Evolutionary conservation across 1,284 basidiomycete genomes (phyloP), one percentile per base, ranked within the genome.

Genomic region (Cryptococcus sp.): DNA sequence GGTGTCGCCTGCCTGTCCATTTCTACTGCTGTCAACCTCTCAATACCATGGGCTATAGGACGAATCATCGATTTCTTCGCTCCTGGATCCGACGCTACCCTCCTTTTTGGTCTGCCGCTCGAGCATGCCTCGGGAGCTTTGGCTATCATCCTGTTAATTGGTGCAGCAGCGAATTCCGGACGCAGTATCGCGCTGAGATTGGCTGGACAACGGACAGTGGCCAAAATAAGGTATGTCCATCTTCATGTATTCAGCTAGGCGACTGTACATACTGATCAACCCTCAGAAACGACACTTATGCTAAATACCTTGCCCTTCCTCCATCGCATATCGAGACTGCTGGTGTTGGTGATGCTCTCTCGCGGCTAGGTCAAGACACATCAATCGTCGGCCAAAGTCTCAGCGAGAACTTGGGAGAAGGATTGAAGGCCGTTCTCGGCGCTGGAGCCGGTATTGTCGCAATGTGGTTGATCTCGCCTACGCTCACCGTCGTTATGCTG

Each of bases 1-100:
- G 75, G 75, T 43, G 66, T 75, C 2, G 45, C 57, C 15, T 74
- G 67, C 58, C 64, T 77, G 8, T 61, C 65, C 19, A 53, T 77
- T 22, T 74, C 72, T 2, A 77, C 75, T 4, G 73, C 65, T 52
- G 72, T 75, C 44, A 72, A 70, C 26, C 63, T 76, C 11, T 65
- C 68, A 4, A 70, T 75, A 10, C 75, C 75, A 17, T 76, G 70
- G 67, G 66, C 69, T 8, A 76, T 76, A 52, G 75, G 75, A 48
- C 64, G 73, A 26, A 77, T 77, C 47, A 77, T 77, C 58, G 75
- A 77, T 61, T 75, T 69, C 61, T 77, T 77, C 51, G 68, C 74
- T 1, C 75, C 75, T 25, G 75, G 74, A 7, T 73, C 70, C 8
- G 66, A 73, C 25, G 65, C 65, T n/a, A 69, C 67, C 0, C 54